phyloP scores from a whole-genome alignment of 2,329 filamentous ascomycete species.

The Neonectria punicea region DNA sequence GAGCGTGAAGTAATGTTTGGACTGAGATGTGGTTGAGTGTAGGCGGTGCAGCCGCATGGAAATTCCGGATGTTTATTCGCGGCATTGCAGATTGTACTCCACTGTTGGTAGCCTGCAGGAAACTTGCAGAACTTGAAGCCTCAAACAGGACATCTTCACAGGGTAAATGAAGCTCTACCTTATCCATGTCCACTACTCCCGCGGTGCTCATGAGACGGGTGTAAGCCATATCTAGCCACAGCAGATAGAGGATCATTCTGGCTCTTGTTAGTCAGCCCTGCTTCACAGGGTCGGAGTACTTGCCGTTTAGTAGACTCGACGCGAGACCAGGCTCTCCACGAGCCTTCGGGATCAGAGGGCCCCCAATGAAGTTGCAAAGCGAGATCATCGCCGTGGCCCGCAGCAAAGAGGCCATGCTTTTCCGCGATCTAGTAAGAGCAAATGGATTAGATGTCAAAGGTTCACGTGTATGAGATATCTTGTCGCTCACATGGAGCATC shows the following conservation, averaged over 20 bases:
- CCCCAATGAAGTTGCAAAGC: neutral
- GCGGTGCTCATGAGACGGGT: conserved; percentile 9
- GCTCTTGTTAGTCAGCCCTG: neutral
- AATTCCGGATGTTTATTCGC: neutral
- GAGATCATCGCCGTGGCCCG: neutral
- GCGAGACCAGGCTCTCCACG: conserved; percentile 19
- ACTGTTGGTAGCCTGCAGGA: neutral
- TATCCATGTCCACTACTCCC: conserved; percentile 19
- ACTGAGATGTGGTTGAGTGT: conserved; percentile 17
- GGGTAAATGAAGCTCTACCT: conserved; percentile 15
- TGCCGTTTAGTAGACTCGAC: conserved; percentile 21
- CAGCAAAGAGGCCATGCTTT: conserved; percentile 14
- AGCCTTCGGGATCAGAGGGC: neutral
- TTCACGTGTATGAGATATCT: neutral
- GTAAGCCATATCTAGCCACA: conserved; percentile 21
- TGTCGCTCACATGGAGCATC: conserved; percentile 12
- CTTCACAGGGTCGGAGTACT: neutral
- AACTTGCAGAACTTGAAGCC: conserved; percentile 5
- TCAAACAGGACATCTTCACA: conserved; percentile 23
- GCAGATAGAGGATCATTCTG: conserved; percentile 12
- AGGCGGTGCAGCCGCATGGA: neutral
- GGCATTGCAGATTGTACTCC: conserved; percentile 6
- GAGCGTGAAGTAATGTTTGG: conserved; percentile 14
- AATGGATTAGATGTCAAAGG: neutral
- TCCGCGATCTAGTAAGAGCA: conserved; percentile 3